A percentile compares a stretch with the other conserved stretches of the same genome.
Evolutionary conservation across 208 protist species (phyloP).

Genomic region (Crithidia bombi): DNA sequence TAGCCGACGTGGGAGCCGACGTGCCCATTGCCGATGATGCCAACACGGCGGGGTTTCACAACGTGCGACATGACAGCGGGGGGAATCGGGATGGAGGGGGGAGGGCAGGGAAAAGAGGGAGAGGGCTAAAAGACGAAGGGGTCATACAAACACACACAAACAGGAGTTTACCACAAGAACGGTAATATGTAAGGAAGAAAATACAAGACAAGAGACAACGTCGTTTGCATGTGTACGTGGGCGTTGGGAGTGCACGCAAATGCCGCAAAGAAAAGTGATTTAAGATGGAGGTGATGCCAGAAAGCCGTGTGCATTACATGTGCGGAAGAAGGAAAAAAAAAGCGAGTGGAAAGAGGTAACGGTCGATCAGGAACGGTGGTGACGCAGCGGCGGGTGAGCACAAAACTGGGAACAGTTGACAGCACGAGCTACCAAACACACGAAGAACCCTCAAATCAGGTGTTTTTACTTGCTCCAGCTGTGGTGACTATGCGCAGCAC

Average conservation of each 20-base stretch:
- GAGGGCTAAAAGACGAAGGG: not conserved
- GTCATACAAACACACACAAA: no score
- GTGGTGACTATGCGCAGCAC: no score
- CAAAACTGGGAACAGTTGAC: not conserved
- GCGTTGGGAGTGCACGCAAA: not conserved
- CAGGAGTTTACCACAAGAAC: no score
- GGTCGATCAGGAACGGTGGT: not conserved
- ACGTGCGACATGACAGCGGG: slow-evolving; percentile 8
- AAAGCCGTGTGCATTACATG: no score
- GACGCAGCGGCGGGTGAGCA: not conserved
- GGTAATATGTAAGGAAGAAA: slow-evolving; percentile 12
- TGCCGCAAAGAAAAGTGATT: not conserved
- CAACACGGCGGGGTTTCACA: slow-evolving; percentile 42
- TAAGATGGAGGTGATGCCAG: no score
- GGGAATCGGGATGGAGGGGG: not conserved
- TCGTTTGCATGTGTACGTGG: not conserved
- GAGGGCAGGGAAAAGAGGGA: slow-evolving; percentile 12
- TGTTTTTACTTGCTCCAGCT: no score
- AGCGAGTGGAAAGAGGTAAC: not conserved
- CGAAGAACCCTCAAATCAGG: no score
- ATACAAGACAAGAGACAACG: slow-evolving; percentile 12
- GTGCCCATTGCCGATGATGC: slow-evolving; percentile 50
- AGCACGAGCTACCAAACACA: not conserved
- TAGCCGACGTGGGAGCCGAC: slow-evolving; percentile 54
- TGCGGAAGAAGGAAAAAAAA: not conserved